Percentiles rank a stretch among this genome's conserved stretches.
Evolutionary conservation across 129 eudicot genomes (phyloP).

Genomic region (Heracleum sosnowskyi): DNA sequence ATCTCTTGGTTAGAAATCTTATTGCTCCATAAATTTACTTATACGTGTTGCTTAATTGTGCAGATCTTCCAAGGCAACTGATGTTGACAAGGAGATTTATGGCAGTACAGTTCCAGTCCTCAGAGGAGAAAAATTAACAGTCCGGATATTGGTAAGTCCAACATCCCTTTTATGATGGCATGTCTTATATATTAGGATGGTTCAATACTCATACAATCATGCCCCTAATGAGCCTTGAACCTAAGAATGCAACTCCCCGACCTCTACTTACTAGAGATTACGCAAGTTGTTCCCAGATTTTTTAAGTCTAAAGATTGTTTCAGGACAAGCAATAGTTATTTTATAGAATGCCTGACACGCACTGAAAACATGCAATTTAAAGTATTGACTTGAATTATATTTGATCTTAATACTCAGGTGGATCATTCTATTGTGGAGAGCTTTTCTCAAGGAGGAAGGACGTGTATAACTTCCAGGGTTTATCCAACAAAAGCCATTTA

Average conservation of each 20-base stretch:
- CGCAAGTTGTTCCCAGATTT: neutral
- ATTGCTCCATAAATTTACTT: neutral
- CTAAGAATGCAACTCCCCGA: neutral
- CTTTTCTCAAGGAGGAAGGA: slow-evolving; percentile 30
- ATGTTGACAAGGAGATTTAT: slow-evolving; percentile 46
- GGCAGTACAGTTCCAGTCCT: slow-evolving; percentile 73
- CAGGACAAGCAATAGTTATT: neutral
- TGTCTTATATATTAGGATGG: neutral
- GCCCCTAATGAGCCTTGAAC: neutral
- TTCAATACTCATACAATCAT: neutral
- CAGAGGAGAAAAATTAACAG: slow-evolving; percentile 56
- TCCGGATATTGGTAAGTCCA: slow-evolving; percentile 45
- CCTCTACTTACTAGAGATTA: neutral
- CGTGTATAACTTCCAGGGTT: slow-evolving; percentile 22
- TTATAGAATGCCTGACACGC: neutral
- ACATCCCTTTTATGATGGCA: neutral
- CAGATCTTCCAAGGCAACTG: slow-evolving; percentile 65
- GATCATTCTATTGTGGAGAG: slow-evolving; percentile 32
- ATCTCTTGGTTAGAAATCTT: neutral
- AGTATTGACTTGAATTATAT: neutral
- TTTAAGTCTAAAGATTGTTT: too few species aligned
- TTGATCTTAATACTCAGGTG: slow-evolving; percentile 10
- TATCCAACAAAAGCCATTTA: slow-evolving; percentile 33
- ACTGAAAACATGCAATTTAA: neutral
- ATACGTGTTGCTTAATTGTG: neutral